phyloP scores from a whole-genome alignment of 257 asterid genomes.

The Cinchona pubescens region DNA sequence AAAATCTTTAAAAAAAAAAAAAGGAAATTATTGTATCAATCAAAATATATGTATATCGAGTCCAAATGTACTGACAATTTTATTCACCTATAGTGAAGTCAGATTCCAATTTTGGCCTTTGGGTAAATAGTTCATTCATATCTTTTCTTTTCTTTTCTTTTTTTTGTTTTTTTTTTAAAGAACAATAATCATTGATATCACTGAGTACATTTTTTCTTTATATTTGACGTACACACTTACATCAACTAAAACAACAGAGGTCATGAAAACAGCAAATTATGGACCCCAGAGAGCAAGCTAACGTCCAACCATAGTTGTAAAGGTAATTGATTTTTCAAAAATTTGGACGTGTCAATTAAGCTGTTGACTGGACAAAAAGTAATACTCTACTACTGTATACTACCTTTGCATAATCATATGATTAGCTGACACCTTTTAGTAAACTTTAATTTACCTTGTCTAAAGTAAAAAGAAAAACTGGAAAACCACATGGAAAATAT shows the following conservation, averaged over 20 bases:
- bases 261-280: neutral
- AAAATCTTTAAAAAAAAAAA: no score
- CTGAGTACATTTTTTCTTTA: neutral
- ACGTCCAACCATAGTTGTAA: neutral
- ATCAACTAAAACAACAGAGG: neutral
- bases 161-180: neutral
- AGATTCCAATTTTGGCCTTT: neutral
- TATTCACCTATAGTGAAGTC: neutral
- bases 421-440: neutral
- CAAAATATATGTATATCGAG: no score
- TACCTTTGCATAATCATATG: neutral
- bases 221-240: neutral
- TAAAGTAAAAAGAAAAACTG: neutral
- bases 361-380: constrained; percentile 10
- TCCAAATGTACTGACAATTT: neutral
- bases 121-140: neutral
- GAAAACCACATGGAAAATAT: constrained; percentile 1
- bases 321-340: constrained; percentile 9
- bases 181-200: neutral
- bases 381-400: no score
- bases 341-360: constrained; percentile 20
- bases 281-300: constrained; percentile 6
- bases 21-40: no score
- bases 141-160: no score
- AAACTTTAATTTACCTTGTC: constrained; percentile 4